Base-by-base conservation (phyloP, 352 stramenopile genomes). In the Phytopythium chamaehyphon region DNA sequence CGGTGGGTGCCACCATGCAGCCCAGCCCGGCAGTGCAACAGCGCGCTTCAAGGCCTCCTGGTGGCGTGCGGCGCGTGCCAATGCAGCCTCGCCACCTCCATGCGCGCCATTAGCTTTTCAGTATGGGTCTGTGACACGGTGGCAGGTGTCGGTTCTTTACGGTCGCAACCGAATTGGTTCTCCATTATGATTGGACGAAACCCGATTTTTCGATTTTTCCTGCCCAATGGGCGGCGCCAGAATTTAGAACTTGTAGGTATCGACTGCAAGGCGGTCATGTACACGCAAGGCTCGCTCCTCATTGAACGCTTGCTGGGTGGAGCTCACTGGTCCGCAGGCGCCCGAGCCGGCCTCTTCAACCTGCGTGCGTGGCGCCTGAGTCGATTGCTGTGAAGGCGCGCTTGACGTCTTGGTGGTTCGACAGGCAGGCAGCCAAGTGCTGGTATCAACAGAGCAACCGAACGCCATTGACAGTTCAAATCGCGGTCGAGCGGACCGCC, bases 401-500 rank as follows among this genome's bases (percentile, higher is more conserved):
- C 28, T 33, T 33, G 28, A 9, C 28, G 28, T 33, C 9, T 33
- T 33, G 28, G 28, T 43, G 28, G 28, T 10, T 33, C 28, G 28
- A 9, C 28, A 33, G 28, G 5, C 9, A 9, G 28, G 28, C 28
- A 33, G 28, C 28, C 9, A 9, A 9, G 5, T 33, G 28, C 9
- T 33, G 5, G 28, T 33, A 33, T 33, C 28, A 10, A 5, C 28
- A 33, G 28, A 5, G 28, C 28, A 33, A n/a, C n/a, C n/a, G n/a
- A 24, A 6, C 48, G 21, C 39, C 39, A 44, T 42, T 28, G 16
- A 21, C 28, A 33, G n/a, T 11, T 61, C 59, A 71, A 23, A 69
- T 54, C 16, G 48, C 24, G 24, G 58, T 66, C 15, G 40, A 52
- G 3, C 52, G 47, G 23, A 71, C 36, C n/a, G 28, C 46, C 7